Base-by-base conservation (phyloP, 2,329 filamentous ascomycete species). In the Phaeosphaeria sp. region DNA sequence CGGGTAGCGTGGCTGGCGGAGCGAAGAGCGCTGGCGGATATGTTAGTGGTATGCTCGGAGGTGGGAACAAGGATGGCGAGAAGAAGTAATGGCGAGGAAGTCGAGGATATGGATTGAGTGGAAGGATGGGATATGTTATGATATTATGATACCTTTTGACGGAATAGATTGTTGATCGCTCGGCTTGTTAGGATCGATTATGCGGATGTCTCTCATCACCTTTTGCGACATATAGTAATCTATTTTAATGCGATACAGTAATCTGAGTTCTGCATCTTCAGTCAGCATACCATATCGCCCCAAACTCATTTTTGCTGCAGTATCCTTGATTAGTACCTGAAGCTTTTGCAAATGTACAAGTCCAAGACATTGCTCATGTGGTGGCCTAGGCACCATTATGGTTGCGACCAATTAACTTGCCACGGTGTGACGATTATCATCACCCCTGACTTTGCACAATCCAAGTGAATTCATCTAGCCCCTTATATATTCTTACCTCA, bases 1-100 rank as follows among this genome's bases (percentile, higher is more conserved):
- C 57, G 2, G 61, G 64, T 1, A 55, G 64, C 30, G 60, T 71
- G 20, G 67, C 62, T 0, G 64, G 56, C 1, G 71, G 67, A 11
- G 70, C 58, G 13, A 72, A 74, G 68, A 65, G 58, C 47, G 72
- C 67, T 17, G 69, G 72, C 0, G 67, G 71, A 1, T 68, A 61
- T 51, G 18, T 72, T 17, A 68, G 66, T 0, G 69, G 70, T 0
- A 33, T 71, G 36, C 62, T 64, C 20, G 68, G 71, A 0, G 66
- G 64, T 36, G 20, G 41, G 11, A 43, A 43, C 17, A 65, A 67
- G 60, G 60, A 65, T 54, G 58, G n/a, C 54, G 58, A 57, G 42
- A 62, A 65, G 67, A 71, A 69, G 54, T 64, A 54, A 53, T 20
- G 5, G 21, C 21, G 7, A 13, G 43, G 13, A 11, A 25, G 3